A percentile compares a stretch with the other conserved stretches of the same genome.
Evolutionary conservation across 495 filamentous ascomycete genomes (phyloP).

Genomic region (Talaromyces ruber): DNA sequence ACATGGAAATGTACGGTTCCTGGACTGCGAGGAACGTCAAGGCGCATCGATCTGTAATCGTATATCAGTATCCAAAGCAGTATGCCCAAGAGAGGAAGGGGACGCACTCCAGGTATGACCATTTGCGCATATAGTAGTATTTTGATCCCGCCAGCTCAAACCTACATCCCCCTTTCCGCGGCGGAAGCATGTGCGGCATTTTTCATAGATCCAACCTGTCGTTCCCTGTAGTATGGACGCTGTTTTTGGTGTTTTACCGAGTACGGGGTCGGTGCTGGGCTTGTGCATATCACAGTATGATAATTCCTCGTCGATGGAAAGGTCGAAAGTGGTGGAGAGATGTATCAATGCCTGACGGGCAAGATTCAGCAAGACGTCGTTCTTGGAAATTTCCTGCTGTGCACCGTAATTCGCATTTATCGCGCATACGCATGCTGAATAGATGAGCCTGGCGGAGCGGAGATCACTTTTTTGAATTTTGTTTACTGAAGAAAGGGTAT

Average conservation of each 20-base stretch:
- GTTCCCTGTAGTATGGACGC: conserved; percentile 14
- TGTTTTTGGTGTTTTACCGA: conserved; percentile 13
- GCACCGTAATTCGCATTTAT: conserved; percentile 18
- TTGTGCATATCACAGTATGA: conserved; percentile 18
- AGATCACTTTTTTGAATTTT: conserved; percentile 5
- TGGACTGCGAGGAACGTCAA: conserved; percentile 47
- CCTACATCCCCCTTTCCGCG: conserved; percentile 1
- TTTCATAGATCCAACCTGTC: conserved; percentile 26
- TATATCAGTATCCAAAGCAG: neutral
- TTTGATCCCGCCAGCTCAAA: neutral
- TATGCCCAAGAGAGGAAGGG: neutral
- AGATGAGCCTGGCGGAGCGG: conserved; percentile 23
- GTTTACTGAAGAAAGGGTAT: conserved; percentile 17
- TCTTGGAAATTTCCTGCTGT: neutral
- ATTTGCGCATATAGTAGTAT: conserved; percentile 30
- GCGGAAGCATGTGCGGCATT: conserved; percentile 36
- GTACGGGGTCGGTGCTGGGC: neutral
- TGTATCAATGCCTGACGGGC: conserved; percentile 21
- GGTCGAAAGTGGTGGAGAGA: conserved; percentile 16
- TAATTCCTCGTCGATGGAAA: conserved; percentile 26
- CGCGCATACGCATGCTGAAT: conserved; percentile 30
- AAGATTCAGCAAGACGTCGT: conserved; percentile 14
- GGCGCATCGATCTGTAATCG: conserved; percentile 39
- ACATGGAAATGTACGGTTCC: conserved; percentile 45
- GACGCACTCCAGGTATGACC: conserved; percentile 43